Percentiles rank a stretch among this genome's conserved stretches.
Evolutionary conservation across 75 land plant genomes (phyloP).

Genomic region (Adiantum capillusveneris): DNA sequence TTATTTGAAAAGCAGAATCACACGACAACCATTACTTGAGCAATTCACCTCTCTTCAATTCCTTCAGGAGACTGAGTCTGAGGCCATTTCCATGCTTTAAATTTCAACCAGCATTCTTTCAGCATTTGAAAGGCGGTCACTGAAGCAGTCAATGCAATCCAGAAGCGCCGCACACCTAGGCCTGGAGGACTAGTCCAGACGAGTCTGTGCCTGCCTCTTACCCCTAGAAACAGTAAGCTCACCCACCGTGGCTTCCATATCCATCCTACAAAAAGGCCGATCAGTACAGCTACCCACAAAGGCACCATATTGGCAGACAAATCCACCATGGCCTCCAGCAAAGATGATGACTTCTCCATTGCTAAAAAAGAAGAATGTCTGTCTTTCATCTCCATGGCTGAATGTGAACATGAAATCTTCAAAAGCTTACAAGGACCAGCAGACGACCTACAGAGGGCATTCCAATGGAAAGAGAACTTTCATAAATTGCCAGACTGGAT

Average conservation of each 20-base stretch:
- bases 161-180: slow-evolving; percentile 77
- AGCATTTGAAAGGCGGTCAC: slow-evolving; percentile 69
- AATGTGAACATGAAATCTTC: too few species aligned
- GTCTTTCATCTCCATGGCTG: too few species aligned
- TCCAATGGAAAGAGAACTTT: too few species aligned
- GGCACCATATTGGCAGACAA: slow-evolving; percentile 66
- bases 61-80: neutral
- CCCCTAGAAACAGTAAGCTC: slow-evolving; percentile 60
- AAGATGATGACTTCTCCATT: slow-evolving; percentile 19
- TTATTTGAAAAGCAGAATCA: too few species aligned
- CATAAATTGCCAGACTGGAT: too few species aligned
- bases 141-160: slow-evolving; percentile 81
- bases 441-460: too few species aligned
- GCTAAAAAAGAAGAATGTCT: too few species aligned
- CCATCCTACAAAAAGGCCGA: slow-evolving; percentile 88
- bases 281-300: slow-evolving; percentile 81
- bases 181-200: slow-evolving; percentile 91
- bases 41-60: too few species aligned
- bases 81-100: slow-evolving; percentile 37
- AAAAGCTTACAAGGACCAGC: too few species aligned
- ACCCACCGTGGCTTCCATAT: slow-evolving; percentile 91
- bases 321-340: slow-evolving; percentile 66
- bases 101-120: slow-evolving; percentile 47
- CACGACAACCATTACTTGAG: too few species aligned
- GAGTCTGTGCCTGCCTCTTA: slow-evolving; percentile 56